Evolutionary conservation across 768 basidiomycete species (phyloP), one percentile per base, ranked within the genome.

Genomic region (Amanita brunnescens): DNA sequence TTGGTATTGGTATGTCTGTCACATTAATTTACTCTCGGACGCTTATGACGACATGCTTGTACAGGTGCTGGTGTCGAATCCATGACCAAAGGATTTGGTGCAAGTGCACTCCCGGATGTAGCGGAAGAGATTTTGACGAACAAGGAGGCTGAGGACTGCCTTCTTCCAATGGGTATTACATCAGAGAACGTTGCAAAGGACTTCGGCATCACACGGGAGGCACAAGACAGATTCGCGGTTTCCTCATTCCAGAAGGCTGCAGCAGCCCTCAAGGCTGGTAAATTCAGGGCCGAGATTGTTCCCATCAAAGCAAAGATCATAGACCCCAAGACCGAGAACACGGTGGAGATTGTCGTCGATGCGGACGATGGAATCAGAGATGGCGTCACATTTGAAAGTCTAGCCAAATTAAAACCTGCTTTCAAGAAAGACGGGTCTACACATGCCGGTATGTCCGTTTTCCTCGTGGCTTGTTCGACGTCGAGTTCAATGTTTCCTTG

Each of bases 101-200:
- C 78, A 24, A 67, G 71, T 49, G 73, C 81, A 6, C 67, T 77
- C 44, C 75, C 81, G 7, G 72, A 79, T 47, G 71, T 74, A 66
- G 83, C 86, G 2, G 81, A 87, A 20, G 73, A 76, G 42, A 72
- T 93, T 41, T 74, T 87, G 54, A 58, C 72, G 30, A 81, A 76
- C 67, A 69, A 80, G 58, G 83, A 87, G 57, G 79, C 91, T 2
- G 78, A 78, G 52, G 91, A 93, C 69, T 92, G 90, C 62, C 73
- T 87, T 23, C 71, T 89, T 52, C 90, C 90, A 39, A 91, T 91
- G 89, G 93, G 92, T 32, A 83, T 93, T 71, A 93, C 93, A 16
- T 91, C 87, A n/a, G 91, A 94, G 72, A 92, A 92, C 64, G 90
- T 93, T 57, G 89, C 92, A 10, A 64, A 73, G 44, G 81, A 91